Conservation (phyloP, 73 alveolate species). For the Paramecium octaurelia region DNA sequence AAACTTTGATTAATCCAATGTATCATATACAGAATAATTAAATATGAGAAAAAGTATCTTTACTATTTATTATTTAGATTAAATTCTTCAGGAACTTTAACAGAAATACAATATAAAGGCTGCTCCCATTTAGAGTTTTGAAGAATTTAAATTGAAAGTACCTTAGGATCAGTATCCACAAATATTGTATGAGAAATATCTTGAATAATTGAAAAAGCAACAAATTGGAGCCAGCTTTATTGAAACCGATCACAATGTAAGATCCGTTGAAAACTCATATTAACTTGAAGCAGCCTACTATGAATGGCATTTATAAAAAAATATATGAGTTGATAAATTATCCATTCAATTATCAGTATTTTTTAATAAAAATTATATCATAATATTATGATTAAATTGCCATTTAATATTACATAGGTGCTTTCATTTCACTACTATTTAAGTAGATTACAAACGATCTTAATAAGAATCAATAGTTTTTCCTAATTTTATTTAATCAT, state of each 20-base stretch:
- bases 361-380: not conserved
- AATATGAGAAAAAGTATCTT: not conserved
- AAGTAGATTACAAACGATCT: no score
- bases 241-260: not conserved
- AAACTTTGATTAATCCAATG: not conserved
- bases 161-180: not conserved
- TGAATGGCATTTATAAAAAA: not conserved
- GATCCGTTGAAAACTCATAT: not conserved
- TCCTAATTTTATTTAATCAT: no score
- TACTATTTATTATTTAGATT: not conserved
- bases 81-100: not conserved
- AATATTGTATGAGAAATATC: not conserved
- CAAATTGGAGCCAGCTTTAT: not conserved
- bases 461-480: no score
- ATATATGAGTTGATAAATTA: not conserved
- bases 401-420: no score
- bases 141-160: not conserved
- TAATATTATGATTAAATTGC: no score
- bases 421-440: no score
- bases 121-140: not conserved
- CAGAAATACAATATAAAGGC: not conserved
- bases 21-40: not conserved
- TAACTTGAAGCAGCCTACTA: constrained; percentile 6
- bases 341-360: not conserved
- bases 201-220: not conserved